Conservation (phyloP, 768 basidiomycete species). For the Pseudohyphozyma bogoriensis region DNA sequence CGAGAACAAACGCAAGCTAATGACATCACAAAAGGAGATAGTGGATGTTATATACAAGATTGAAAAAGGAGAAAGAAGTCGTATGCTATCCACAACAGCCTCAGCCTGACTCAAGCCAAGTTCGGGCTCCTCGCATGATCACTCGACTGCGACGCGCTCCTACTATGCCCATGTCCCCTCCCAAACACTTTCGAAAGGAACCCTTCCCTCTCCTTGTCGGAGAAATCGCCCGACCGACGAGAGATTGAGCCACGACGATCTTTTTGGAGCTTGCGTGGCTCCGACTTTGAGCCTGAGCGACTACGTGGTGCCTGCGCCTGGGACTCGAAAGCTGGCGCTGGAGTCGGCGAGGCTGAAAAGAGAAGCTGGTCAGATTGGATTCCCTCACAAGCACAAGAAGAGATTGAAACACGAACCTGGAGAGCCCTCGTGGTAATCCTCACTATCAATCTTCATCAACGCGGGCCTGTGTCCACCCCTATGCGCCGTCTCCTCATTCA, state of each 20-base stretch:
- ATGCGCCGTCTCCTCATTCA: constrained; percentile 2
- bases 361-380: not conserved
- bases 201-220: not conserved
- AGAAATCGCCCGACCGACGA: not conserved
- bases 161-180: no score
- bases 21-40: no score
- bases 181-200: not conserved
- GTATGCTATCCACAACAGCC: no score
- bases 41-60: no score
- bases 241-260: not conserved
- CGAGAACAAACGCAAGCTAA: no score
- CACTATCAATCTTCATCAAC: not conserved
- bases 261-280: not conserved
- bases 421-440: not conserved
- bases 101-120: not conserved
- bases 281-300: not conserved
- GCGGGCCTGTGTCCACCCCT: not conserved
- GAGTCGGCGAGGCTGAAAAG: not conserved
- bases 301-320: not conserved
- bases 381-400: not conserved
- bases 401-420: not conserved
- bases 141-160: not conserved
- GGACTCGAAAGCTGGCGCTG: not conserved
- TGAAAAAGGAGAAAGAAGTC: no score
- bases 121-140: not conserved